Conservation (phyloP, 2,329 filamentous ascomycete genomes). For the Talaromyces albobiverticillius region DNA sequence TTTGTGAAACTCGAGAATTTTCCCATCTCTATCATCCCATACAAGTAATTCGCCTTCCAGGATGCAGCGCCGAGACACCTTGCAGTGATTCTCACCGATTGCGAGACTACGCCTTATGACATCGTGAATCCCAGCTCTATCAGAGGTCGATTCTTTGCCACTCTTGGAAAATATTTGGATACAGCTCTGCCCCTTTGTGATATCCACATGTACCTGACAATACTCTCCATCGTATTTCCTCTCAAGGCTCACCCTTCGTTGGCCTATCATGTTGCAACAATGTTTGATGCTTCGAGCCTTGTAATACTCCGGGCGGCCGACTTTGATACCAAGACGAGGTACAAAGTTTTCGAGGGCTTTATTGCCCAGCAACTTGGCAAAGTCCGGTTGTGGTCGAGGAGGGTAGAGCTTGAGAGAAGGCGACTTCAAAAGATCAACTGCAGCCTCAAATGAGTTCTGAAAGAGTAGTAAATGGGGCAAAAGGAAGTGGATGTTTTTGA, state of each 20-base stretch:
- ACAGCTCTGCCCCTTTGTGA: slow-evolving; percentile 50
- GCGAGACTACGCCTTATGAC: slow-evolving; percentile 63
- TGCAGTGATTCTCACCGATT: slow-evolving; percentile 58
- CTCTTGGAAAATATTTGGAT: slow-evolving; percentile 90
- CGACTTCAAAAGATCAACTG: slow-evolving; percentile 52
- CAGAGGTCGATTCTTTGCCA: slow-evolving; percentile 79
- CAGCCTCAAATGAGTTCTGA: slow-evolving; percentile 64
- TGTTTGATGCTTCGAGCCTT: slow-evolving; percentile 72
- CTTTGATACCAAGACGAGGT: slow-evolving; percentile 60
- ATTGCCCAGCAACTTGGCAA: slow-evolving; percentile 26
- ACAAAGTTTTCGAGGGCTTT: slow-evolving; percentile 46
- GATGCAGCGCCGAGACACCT: slow-evolving; percentile 65
- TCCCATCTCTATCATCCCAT: slow-evolving; percentile 64
- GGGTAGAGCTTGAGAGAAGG: slow-evolving; percentile 36
- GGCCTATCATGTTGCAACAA: slow-evolving; percentile 63
- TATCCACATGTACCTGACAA: slow-evolving; percentile 80
- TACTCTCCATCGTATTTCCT: slow-evolving; percentile 87
- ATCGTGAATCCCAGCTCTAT: slow-evolving; percentile 61
- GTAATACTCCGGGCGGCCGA: slow-evolving; percentile 62
- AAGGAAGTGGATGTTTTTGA: slow-evolving; percentile 64
- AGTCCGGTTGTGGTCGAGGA: slow-evolving; percentile 30
- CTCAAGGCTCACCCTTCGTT: slow-evolving; percentile 68
- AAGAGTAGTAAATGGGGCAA: slow-evolving; percentile 69
- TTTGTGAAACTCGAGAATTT: slow-evolving; percentile 73
- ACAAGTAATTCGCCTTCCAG: slow-evolving; percentile 81